Conservation (phyloP, 129 eudicot species). For the Heracleum sosnowskyi region DNA sequence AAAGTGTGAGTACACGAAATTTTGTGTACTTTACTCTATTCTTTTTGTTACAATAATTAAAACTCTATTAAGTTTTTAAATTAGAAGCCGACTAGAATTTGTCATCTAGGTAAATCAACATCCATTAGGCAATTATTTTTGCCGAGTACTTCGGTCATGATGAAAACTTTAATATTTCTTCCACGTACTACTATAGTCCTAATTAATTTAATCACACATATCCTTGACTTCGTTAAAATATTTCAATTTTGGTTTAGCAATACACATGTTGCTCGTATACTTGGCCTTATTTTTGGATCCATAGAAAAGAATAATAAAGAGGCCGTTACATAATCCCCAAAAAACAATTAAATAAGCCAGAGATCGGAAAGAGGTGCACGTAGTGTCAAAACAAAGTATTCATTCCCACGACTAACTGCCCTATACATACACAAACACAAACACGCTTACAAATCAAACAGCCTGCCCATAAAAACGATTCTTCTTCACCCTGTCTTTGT, state of each 20-base stretch:
- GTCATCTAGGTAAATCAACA: neutral
- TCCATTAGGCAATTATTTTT: neutral
- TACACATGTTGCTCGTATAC: neutral
- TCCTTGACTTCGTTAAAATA: neutral
- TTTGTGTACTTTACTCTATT: too few species aligned
- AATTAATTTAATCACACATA: too few species aligned
- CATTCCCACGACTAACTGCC: neutral
- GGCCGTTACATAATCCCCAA: neutral
- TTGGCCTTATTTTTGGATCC: neutral
- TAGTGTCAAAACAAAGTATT: neutral
- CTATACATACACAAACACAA: neutral
- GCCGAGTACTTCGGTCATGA: neutral
- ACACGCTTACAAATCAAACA: neutral
- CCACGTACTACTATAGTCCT: too few species aligned
- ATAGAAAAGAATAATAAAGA: neutral
- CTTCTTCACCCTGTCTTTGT: neutral
- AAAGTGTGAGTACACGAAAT: too few species aligned
- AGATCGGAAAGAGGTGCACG: neutral
- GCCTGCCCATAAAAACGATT: constrained; percentile 9
- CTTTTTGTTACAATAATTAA: too few species aligned
- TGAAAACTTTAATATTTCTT: too few species aligned
- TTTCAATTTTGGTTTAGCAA: neutral
- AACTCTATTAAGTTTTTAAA: too few species aligned
- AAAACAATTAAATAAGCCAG: neutral
- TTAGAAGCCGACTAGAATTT: neutral